Conservation (phyloP, 2,329 filamentous ascomycete genomes). For the Plectosphaerella plurivora region DNA sequence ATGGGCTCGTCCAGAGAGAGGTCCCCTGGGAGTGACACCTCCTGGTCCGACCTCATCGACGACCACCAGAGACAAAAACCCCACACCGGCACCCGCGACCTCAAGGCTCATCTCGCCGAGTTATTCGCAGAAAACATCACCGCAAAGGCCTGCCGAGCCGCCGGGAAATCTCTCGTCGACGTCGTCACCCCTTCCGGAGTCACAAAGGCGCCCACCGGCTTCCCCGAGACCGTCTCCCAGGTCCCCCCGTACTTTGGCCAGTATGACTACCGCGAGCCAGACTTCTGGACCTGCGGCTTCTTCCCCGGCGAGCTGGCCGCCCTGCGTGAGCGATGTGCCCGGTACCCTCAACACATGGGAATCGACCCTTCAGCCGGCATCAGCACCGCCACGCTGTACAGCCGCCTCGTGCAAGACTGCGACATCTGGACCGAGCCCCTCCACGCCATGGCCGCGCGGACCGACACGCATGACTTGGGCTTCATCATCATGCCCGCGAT, state of each 20-base stretch:
- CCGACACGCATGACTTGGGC: constrained; percentile 48
- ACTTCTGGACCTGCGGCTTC: constrained; percentile 19
- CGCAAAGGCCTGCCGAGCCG: constrained; percentile 9
- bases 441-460: constrained; percentile 32
- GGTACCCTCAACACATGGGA: constrained; percentile 25
- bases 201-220: constrained; percentile 11
- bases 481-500: constrained; percentile 48
- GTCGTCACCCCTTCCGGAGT: neutral
- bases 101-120: neutral
- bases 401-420: constrained; percentile 14
- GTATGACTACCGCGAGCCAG: constrained; percentile 2
- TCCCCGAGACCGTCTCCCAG: constrained; percentile 22
- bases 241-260: neutral
- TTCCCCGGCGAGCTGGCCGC: constrained; percentile 30
- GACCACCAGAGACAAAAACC: neutral
- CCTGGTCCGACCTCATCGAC: neutral
- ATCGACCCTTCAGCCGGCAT: constrained; percentile 25
- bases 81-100: neutral
- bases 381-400: neutral
- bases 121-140: constrained; percentile 6
- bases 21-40: neutral
- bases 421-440: constrained; percentile 27
- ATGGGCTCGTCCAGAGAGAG: neutral
- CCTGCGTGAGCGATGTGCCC: constrained; percentile 25
- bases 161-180: constrained; percentile 1